These are phyloP conservation scores for Stachybotrys chlorohalonatus DNA, from an alignment of 2,329 filamentous ascomycete genomes.

Conservation along the genomic window DNA sequence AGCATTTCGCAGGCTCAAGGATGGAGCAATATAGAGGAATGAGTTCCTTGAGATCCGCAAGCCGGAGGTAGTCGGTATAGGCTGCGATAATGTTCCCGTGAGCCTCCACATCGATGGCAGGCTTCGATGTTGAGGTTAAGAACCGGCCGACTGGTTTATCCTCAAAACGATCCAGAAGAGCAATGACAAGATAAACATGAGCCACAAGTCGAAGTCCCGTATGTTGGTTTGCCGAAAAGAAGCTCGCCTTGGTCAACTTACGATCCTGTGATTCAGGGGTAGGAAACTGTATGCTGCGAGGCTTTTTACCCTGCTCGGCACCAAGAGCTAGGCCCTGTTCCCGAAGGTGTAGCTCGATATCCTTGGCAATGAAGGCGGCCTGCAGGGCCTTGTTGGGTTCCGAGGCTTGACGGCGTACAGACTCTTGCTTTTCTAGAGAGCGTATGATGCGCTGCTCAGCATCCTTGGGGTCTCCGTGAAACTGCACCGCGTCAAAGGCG, in stretches of 20 bases:
- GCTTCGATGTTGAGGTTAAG: not conserved
- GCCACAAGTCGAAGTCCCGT: constrained; percentile 59
- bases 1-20: constrained; percentile 53
- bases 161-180: constrained; percentile 55
- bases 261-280: not conserved
- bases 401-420: constrained; percentile 48
- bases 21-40: constrained; percentile 85
- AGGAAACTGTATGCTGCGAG: constrained; percentile 4
- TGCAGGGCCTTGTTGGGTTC: constrained; percentile 68
- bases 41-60: constrained; percentile 63
- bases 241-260: constrained; percentile 30
- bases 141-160: not conserved
- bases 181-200: constrained; percentile 56
- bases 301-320: constrained; percentile 6
- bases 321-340: constrained; percentile 43
- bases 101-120: constrained; percentile 22
- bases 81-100: constrained; percentile 70
- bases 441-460: constrained; percentile 51
- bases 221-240: constrained; percentile 47
- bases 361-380: constrained; percentile 61
- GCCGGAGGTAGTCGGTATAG: constrained; percentile 73
- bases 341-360: constrained; percentile 46
- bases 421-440: constrained; percentile 46
- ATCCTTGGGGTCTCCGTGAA: constrained; percentile 45
- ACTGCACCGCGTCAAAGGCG: constrained; percentile 55